phyloP scores from a whole-genome alignment of 352 stramenopile genomes.

The Phytopythium kandeliae region DNA sequence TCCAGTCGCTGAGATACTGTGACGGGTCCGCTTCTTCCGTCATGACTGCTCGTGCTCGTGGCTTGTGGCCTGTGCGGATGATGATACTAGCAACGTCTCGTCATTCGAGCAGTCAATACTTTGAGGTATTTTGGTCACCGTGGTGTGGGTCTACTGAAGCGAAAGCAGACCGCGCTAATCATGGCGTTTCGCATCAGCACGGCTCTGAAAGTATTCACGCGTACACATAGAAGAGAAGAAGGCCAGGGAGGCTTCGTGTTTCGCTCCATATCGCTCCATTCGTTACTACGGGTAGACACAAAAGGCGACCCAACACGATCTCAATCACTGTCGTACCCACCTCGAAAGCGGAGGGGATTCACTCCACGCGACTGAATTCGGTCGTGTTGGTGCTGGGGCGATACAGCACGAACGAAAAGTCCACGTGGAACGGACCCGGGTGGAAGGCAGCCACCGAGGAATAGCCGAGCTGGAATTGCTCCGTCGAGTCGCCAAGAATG shows the following conservation, averaged over 20 bases:
- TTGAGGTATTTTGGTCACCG: slow-evolving; percentile 3
- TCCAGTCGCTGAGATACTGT: slow-evolving; percentile 1
- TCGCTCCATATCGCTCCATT: not conserved
- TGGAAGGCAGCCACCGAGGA: slow-evolving; percentile 78
- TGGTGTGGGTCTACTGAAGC: too few relatives aligned
- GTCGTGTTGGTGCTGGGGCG: slow-evolving; percentile 77
- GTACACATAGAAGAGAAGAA: not conserved
- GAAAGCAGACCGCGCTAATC: not conserved
- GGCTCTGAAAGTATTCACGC: not conserved
- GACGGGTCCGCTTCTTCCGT: not conserved
- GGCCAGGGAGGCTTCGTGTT: not conserved
- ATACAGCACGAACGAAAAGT: slow-evolving; percentile 86
- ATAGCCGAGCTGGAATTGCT: slow-evolving; percentile 82
- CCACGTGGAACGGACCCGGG: slow-evolving; percentile 73
- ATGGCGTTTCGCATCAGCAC: not conserved
- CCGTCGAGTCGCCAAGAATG: slow-evolving; percentile 75
- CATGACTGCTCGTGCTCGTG: not conserved
- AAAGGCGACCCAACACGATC: not conserved
- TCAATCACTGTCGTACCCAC: not conserved
- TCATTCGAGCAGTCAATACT: too few relatives aligned
- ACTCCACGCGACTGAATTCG: slow-evolving; percentile 82
- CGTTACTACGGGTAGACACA: not conserved
- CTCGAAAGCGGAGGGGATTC: not conserved
- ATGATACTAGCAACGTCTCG: too few relatives aligned
- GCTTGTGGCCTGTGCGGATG: too few relatives aligned